Base-by-base conservation (phyloP, 768 basidiomycete species). In the Melanogaster broomeanus region DNA sequence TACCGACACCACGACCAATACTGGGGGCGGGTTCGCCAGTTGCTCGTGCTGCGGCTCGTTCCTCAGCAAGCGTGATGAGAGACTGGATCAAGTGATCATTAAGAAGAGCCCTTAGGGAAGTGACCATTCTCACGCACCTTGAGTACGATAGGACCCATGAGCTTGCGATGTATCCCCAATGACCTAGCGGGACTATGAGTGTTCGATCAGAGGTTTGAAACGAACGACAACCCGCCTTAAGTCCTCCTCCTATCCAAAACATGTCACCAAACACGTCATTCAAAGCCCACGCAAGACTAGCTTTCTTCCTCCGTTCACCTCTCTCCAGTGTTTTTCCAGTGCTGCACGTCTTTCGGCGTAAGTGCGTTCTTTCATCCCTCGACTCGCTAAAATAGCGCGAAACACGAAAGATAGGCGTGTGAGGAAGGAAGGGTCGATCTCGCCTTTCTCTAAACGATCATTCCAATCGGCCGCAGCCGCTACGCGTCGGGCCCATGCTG, bases 131-230 rank as follows among this genome's bases (percentile, higher is more conserved):
- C 18, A 38, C 58, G 31, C 60, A 81, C 82, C 71, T 80, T 83
- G 40, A 84, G 77, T n/a, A 87, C 54, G 21, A 88, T 62, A 1
- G 86, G 85, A 4, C 80, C 78, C 77, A 85, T 84, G 30, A 85
- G 70, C 62, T n/a, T 82, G 81, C 0, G 80, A 58, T 0, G 78
- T 81, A 63, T 88, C 86, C 11, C 81, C 83, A 25, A 84, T 57
- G 33, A 86, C 80, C 77, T 85, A 60, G 25, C 21, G 40, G 3
- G 13, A 42, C 9, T 16, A 19, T 25, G 13, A n/a, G 37, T 34
- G 16, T 31, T 31, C 31, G 15, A 34, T 55, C 22, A 38, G 2
- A 41, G 38, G 2, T 21, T n/a, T 28, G 11, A 35, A 8, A 27
- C 6, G 7, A 8, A 10, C 28, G 9, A 25, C 38, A 42, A 5